These are phyloP conservation scores for Kodamaea alishanica DNA, from an alignment of 1,139 yeast species.

Conservation along the genomic window DNA sequence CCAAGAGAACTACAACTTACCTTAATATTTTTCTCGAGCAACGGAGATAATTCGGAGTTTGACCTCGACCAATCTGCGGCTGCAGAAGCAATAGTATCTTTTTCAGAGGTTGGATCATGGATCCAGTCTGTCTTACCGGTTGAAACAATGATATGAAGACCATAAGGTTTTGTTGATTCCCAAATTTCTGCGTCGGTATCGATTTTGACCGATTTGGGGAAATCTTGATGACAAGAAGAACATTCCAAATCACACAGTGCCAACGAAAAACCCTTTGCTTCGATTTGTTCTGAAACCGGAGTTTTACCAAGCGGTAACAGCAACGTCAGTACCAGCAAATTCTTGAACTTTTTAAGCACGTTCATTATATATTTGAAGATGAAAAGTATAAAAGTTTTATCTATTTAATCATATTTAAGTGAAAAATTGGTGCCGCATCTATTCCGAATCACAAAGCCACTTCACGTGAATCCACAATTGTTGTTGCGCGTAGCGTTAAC, in stretches of 20 bases:
- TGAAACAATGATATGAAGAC: slow-evolving; percentile 70
- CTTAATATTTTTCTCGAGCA: slow-evolving; percentile 30
- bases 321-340: too few species aligned
- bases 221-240: slow-evolving; percentile 46
- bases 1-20: slow-evolving; percentile 53
- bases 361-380: too few species aligned
- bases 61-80: slow-evolving; percentile 47
- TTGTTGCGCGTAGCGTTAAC: too few species aligned
- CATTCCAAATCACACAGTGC: slow-evolving; percentile 49
- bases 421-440: too few species aligned
- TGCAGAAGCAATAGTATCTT: slow-evolving; percentile 49
- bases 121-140: slow-evolving; percentile 86
- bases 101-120: slow-evolving; percentile 62
- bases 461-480: too few species aligned
- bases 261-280: slow-evolving; percentile 37
- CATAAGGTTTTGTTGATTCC: slow-evolving; percentile 67
- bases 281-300: slow-evolving; percentile 4
- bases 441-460: too few species aligned
- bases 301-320: not conserved
- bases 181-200: slow-evolving; percentile 52
- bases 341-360: too few species aligned
- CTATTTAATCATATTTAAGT: too few species aligned
- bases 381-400: too few species aligned
- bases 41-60: slow-evolving; percentile 17
- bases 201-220: slow-evolving; percentile 55